Evolutionary conservation across 345 rosid species (phyloP), one percentile per base, ranked within the genome.

Genomic region (Populus simonii): DNA sequence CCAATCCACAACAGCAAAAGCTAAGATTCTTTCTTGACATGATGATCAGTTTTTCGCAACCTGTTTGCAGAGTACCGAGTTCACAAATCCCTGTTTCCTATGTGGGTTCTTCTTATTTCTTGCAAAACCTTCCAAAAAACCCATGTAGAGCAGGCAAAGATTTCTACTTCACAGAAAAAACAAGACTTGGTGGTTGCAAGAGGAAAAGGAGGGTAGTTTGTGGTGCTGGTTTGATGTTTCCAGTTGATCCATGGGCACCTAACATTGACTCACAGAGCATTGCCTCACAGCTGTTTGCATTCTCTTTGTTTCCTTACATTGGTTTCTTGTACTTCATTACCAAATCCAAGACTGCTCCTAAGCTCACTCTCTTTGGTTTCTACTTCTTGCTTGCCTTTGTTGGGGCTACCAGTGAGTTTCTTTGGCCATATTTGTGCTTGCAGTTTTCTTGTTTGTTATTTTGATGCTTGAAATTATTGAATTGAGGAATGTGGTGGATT

Each of bases 251-350:
- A 72, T 93, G 99, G 98, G 89, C 94, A 55, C 98, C 94, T 12
- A 84, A 79, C 81, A 84, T 90, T 77, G 98, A 92, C 76, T 90
- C 96, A 35, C 80, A 91, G 85, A 92, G 97, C 87, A 83, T 90
- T 74, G 96, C 97, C 70, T 83, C 98, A 2, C 97, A 89, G 87
- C 98, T 90, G 33, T 93, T 93, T 63, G 93, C 94, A 0, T 70
- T 85, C 10, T 96, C 97, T 67, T 81, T 96, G 87, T 91, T 96
- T 77, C 98, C 96, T 4, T 96, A 92, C 81, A 73, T 93, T 59
- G 96, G 98, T 4, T 93, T 96, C 89, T 84, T 93, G 86, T 96
- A 92, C 84, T 93, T 91, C 87, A 89, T 96, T 83, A 92, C 93
- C 57, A 91, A 89, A 81, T 95, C 98, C 45, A 93, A 89, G 88